Percentiles rank a stretch among this genome's conserved stretches.
Conservation (phyloP, 2,329 filamentous ascomycete genomes). For the Trichoderma citrinoviride region DNA sequence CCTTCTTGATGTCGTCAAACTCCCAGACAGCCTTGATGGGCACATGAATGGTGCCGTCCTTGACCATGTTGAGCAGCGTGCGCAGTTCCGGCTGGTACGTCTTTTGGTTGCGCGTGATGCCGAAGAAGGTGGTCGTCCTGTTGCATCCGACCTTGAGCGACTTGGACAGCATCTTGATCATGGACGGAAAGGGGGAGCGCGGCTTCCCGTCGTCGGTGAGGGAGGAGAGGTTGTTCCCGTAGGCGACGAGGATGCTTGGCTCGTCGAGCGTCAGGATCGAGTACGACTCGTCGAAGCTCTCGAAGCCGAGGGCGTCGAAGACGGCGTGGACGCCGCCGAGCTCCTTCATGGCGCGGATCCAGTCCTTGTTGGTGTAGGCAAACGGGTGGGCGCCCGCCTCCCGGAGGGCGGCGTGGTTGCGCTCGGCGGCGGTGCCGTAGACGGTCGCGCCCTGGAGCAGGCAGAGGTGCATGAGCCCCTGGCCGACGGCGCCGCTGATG, state of each 20-base stretch:
- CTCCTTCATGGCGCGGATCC: conserved; percentile 45
- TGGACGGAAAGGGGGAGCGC: conserved; percentile 33
- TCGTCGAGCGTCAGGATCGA: conserved; percentile 37
- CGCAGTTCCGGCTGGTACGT: conserved; percentile 35
- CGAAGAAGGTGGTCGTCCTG: conserved; percentile 38
- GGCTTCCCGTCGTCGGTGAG: conserved; percentile 34
- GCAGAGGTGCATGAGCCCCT: conserved; percentile 42
- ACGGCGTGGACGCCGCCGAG: conserved; percentile 47
- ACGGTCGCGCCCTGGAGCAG: conserved; percentile 45
- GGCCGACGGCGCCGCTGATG: conserved; percentile 49
- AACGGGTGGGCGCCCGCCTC: conserved; percentile 43
- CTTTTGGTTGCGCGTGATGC: conserved; percentile 36
- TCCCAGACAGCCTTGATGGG: conserved; percentile 42
- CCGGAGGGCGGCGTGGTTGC: conserved; percentile 44
- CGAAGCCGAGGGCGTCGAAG: conserved; percentile 50
- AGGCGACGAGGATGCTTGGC: conserved; percentile 42
- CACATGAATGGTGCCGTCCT: conserved; percentile 34
- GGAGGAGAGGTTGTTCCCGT: conserved; percentile 37
- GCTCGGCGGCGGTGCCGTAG: conserved; percentile 48
- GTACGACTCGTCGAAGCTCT: conserved; percentile 51
- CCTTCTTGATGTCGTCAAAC: conserved; percentile 39
- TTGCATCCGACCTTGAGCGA: conserved; percentile 30
- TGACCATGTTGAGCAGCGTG: conserved; percentile 34
- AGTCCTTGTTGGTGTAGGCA: conserved; percentile 48
- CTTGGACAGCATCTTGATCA: conserved; percentile 37